Evolutionary conservation across 805 yeast genomes (phyloP).

Genomic region (Lipomyces sp.): DNA sequence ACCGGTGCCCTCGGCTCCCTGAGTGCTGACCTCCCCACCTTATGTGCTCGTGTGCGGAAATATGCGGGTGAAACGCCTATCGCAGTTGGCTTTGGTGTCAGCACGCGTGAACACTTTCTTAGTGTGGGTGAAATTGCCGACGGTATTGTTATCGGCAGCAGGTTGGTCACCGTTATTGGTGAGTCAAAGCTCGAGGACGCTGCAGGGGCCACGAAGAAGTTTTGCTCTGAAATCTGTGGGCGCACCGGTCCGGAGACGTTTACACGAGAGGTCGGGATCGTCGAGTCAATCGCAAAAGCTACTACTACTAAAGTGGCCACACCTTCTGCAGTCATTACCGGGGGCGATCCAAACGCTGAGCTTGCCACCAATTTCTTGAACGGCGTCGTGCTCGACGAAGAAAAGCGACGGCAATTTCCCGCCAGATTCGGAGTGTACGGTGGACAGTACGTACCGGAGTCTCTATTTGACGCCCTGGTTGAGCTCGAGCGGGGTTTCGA

Average conservation of each 20-base stretch:
- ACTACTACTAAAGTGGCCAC: slow-evolving; percentile 24
- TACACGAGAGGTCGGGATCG: slow-evolving; percentile 41
- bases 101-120: slow-evolving; percentile 87
- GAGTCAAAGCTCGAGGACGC: slow-evolving; percentile 65
- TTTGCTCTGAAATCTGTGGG: slow-evolving; percentile 47
- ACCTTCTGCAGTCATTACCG: slow-evolving; percentile 40
- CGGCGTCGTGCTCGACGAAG: slow-evolving; percentile 25
- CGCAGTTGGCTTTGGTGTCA: slow-evolving; percentile 97
- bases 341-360: slow-evolving; percentile 48
- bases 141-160: slow-evolving; percentile 96
- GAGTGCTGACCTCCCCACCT: slow-evolving; percentile 62
- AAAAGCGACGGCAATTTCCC: slow-evolving; percentile 44
- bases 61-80: slow-evolving; percentile 77
- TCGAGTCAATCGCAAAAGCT: slow-evolving; percentile 41
- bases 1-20: slow-evolving; percentile 85
- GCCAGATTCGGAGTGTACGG: slow-evolving; percentile 94
- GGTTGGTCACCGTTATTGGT: slow-evolving; percentile 71
- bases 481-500: slow-evolving; percentile 90
- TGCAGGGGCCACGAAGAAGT: slow-evolving; percentile 65
- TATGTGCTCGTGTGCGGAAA: slow-evolving; percentile 76
- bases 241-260: slow-evolving; percentile 11
- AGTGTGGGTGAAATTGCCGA: slow-evolving; percentile 82
- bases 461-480: slow-evolving; percentile 84
- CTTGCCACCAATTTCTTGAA: slow-evolving; percentile 29
- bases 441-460: slow-evolving; percentile 98